These are phyloP conservation scores for Pneumocystis canis DNA, from an alignment of 1,139 yeast species.

Conservation along the genomic window DNA sequence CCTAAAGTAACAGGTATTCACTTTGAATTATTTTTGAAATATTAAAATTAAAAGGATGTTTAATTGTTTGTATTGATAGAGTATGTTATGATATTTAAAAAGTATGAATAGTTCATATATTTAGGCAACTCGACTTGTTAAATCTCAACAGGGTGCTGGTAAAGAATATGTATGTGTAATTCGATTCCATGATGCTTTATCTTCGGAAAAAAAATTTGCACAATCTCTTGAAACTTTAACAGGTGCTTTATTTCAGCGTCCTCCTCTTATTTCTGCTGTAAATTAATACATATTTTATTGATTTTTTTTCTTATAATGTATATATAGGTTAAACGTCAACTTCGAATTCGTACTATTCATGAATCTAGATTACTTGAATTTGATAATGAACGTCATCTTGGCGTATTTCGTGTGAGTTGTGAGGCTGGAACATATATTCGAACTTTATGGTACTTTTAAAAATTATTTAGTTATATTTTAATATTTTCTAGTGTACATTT, in stretches of 20 bases:
- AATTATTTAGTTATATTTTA: not conserved
- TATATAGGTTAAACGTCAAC: constrained; percentile 61
- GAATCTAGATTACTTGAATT: constrained; percentile 91
- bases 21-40: not conserved
- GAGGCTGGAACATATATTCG: constrained; percentile 99
- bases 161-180: constrained; percentile 97
- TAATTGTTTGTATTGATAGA: constrained; percentile 92
- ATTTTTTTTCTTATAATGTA: not conserved
- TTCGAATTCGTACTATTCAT: constrained; percentile 94
- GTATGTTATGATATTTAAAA: not conserved
- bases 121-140: constrained; percentile 83
- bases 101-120: not conserved
- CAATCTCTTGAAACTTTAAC: constrained; percentile 85
- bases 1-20: constrained; percentile 79
- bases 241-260: constrained; percentile 98
- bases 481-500: constrained; percentile 55
- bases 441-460: constrained; percentile 40
- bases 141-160: constrained; percentile 99
- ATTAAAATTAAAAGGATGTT: constrained; percentile 35
- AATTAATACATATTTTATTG: not conserved
- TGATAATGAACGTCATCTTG: constrained; percentile 90
- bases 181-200: constrained; percentile 82
- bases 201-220: constrained; percentile 79
- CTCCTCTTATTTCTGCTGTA: constrained; percentile 92
- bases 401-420: constrained; percentile 99